Conservation (phyloP, 2,329 filamentous ascomycete genomes). For the Trichophyton mentagrophytes region DNA sequence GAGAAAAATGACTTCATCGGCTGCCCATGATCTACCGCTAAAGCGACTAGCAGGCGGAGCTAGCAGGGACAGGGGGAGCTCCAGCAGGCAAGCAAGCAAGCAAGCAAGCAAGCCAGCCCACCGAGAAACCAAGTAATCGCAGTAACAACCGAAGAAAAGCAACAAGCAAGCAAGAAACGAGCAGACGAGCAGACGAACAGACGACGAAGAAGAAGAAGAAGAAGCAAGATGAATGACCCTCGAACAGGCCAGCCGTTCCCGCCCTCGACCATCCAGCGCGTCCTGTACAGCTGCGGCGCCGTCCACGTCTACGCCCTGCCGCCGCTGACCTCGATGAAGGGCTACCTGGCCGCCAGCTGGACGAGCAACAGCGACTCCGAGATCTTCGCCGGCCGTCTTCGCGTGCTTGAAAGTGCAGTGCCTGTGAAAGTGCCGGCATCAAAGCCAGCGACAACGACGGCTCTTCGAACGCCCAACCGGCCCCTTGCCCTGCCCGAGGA, state of each 20-base stretch:
- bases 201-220: background rate
- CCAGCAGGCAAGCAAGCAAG: no score
- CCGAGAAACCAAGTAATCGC: no score
- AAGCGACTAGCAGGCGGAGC: no score
- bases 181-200: background rate
- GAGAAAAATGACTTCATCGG: no score
- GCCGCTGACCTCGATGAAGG: conserved; percentile 62
- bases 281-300: conserved; percentile 61
- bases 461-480: background rate
- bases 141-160: background rate
- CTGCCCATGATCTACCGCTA: no score
- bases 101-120: no score
- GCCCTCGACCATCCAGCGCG: conserved; percentile 66
- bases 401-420: conserved; percentile 62
- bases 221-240: conserved; percentile 45
- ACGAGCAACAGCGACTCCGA: conserved; percentile 56
- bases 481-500: conserved; percentile 14
- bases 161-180: background rate
- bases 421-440: conserved; percentile 16
- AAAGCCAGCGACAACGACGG: background rate
- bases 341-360: conserved; percentile 67
- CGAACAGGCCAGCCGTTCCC: conserved; percentile 56
- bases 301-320: conserved; percentile 85
- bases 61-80: no score
- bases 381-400: conserved; percentile 75